These are phyloP conservation scores for Verticillium nubilum DNA, from an alignment of 2,329 filamentous ascomycete genomes.

Conservation along the genomic window DNA sequence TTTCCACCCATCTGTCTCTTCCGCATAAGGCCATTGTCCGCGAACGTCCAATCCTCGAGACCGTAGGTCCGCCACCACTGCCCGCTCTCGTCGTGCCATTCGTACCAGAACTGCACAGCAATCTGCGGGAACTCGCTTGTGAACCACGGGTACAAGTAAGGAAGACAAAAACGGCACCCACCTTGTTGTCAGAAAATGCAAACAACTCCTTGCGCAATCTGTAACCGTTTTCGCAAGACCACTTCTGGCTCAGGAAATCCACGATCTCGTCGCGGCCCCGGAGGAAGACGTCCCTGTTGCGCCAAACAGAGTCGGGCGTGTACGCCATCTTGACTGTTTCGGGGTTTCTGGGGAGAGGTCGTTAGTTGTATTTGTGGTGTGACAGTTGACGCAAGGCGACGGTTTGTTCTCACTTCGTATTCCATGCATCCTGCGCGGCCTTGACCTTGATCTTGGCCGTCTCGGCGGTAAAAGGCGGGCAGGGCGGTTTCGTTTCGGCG, in stretches of 20 bases:
- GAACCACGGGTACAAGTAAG: not conserved
- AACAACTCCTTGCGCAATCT: constrained; percentile 79
- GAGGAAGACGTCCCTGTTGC: constrained; percentile 69
- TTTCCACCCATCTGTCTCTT: constrained; percentile 75
- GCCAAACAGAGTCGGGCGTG: constrained; percentile 72
- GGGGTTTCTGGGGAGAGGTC: constrained; percentile 48
- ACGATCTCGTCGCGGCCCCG: constrained; percentile 63
- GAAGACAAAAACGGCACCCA: constrained; percentile 10
- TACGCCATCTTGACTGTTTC: constrained; percentile 64
- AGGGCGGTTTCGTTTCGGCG: constrained; percentile 30
- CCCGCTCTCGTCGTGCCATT: constrained; percentile 63
- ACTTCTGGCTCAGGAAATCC: constrained; percentile 66
- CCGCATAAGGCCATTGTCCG: constrained; percentile 62
- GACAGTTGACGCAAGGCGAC: not conserved
- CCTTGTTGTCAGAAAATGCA: constrained; percentile 63
- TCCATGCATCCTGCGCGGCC: constrained; percentile 72
- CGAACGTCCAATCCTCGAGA: constrained; percentile 75
- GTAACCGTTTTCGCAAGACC: constrained; percentile 67
- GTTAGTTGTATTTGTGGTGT: not conserved
- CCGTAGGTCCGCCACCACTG: constrained; percentile 89
- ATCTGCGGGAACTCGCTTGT: constrained; percentile 39
- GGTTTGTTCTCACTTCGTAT: constrained; percentile 54
- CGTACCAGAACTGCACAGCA: constrained; percentile 89
- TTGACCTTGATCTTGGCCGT: constrained; percentile 74
- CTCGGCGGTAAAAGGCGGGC: constrained; percentile 68